A percentile compares a stretch with the other conserved stretches of the same genome.
These are phyloP conservation scores for Cladosporium phlei DNA, from an alignment of 2,329 filamentous ascomycete species.

Conservation along the genomic window DNA sequence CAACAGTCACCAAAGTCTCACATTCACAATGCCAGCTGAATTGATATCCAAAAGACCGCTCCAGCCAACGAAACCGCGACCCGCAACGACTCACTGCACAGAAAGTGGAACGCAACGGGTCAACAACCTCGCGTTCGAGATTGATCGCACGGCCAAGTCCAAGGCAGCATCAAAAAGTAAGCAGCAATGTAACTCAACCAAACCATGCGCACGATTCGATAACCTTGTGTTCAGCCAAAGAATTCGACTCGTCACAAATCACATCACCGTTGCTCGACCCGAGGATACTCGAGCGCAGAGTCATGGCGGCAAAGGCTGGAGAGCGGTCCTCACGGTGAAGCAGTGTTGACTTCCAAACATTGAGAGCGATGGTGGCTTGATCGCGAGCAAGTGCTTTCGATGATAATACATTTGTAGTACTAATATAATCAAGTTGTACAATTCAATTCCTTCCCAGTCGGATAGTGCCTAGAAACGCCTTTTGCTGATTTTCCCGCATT, in stretches of 20 bases:
- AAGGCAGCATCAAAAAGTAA: background rate
- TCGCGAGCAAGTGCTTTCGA: conserved; percentile 1
- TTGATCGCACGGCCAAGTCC: conserved; percentile 9
- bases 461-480: background rate
- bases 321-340: background rate
- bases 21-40: background rate
- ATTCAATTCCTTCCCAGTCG: background rate
- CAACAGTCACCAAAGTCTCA: background rate
- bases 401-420: conserved; percentile 8
- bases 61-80: background rate
- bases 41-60: background rate
- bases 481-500: background rate
- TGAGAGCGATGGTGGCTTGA: background rate
- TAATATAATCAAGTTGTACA: conserved; percentile 5
- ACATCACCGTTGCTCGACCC: conserved; percentile 23
- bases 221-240: conserved; percentile 8
- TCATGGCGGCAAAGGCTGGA: conserved; percentile 3
- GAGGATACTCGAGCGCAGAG: conserved; percentile 19
- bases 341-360: background rate
- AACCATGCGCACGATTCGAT: too few species aligned
- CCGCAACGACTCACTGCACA: background rate
- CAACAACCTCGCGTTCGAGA: conserved; percentile 13
- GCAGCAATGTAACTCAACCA: background rate
- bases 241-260: conserved; percentile 24
- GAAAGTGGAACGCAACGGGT: background rate